Evolutionary conservation across 768 basidiomycete species (phyloP).

Genomic region (Chalciporus sphaerocephalus): DNA sequence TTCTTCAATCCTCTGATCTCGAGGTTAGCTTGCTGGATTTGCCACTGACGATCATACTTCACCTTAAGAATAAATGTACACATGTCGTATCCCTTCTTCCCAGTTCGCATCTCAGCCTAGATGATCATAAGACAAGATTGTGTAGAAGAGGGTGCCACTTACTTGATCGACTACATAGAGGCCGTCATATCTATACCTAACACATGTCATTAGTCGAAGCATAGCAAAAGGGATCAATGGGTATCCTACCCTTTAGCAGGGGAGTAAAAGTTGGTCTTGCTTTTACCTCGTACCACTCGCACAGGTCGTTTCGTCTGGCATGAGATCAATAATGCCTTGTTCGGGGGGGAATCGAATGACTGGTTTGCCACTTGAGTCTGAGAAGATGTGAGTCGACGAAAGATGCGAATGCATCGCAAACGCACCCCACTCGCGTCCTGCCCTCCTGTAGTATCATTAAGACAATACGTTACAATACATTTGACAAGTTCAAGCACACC

Average conservation of each 20-base stretch:
- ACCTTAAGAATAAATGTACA: slow-evolving; percentile 31
- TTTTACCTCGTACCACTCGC: slow-evolving; percentile 36
- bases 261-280: slow-evolving; percentile 12
- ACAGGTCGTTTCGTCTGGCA: slow-evolving; percentile 28
- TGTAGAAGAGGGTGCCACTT: not conserved
- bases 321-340: slow-evolving; percentile 28
- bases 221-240: not conserved
- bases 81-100: slow-evolving; percentile 24
- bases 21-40: not conserved
- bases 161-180: slow-evolving; percentile 29
- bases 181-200: slow-evolving; percentile 32
- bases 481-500: slow-evolving; percentile 11
- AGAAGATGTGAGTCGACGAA: not conserved
- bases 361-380: slow-evolving; percentile 25
- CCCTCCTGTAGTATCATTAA: slow-evolving; percentile 17
- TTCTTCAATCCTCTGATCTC: slow-evolving; percentile 23
- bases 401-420: not conserved
- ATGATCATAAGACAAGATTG: slow-evolving; percentile 4
- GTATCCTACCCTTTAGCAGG: slow-evolving; percentile 21
- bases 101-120: slow-evolving; percentile 14
- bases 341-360: slow-evolving; percentile 18
- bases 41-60: not conserved
- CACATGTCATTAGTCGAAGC: not conserved
- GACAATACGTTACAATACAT: not conserved
- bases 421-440: slow-evolving; percentile 18